Conservation (phyloP, 257 asterid species). For the Ocimum tenuiflorum region DNA sequence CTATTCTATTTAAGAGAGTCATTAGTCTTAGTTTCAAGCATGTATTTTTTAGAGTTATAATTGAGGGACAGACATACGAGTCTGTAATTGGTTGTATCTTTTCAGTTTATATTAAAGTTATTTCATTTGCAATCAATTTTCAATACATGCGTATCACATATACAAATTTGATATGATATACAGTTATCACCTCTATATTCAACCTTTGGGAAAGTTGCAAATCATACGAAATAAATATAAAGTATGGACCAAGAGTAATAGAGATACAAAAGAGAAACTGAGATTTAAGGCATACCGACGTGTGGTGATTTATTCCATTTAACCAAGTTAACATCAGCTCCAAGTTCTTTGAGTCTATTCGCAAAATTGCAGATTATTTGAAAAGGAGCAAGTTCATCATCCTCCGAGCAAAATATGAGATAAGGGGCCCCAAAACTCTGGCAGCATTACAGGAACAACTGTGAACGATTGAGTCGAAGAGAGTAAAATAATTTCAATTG, state of each 20-base stretch:
- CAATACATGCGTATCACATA: too few species aligned
- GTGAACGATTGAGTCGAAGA: not conserved
- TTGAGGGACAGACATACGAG: too few species aligned
- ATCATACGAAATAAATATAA: not conserved
- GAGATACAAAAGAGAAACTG: not conserved
- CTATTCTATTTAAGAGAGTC: too few species aligned
- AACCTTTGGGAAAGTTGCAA: not conserved
- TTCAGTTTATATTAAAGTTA: too few species aligned
- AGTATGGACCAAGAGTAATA: not conserved
- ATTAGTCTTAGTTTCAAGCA: too few species aligned
- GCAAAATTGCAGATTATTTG: slow-evolving; percentile 65
- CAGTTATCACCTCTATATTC: not conserved
- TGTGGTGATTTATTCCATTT: slow-evolving; percentile 83
- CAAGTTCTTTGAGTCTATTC: slow-evolving; percentile 57
- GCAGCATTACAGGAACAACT: slow-evolving; percentile 1
- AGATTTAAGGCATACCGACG: slow-evolving; percentile 53
- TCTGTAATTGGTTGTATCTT: too few species aligned
- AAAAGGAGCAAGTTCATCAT: slow-evolving; percentile 85
- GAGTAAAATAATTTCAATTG: not conserved
- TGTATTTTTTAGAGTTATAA: too few species aligned
- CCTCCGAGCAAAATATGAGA: slow-evolving; percentile 86
- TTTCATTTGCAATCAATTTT: too few species aligned
- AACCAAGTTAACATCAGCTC: slow-evolving; percentile 70
- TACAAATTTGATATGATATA: too few species aligned
- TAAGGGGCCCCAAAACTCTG: slow-evolving; percentile 88